Conservation (phyloP, 2,329 filamentous ascomycete species). For the Phoma herbarum region DNA sequence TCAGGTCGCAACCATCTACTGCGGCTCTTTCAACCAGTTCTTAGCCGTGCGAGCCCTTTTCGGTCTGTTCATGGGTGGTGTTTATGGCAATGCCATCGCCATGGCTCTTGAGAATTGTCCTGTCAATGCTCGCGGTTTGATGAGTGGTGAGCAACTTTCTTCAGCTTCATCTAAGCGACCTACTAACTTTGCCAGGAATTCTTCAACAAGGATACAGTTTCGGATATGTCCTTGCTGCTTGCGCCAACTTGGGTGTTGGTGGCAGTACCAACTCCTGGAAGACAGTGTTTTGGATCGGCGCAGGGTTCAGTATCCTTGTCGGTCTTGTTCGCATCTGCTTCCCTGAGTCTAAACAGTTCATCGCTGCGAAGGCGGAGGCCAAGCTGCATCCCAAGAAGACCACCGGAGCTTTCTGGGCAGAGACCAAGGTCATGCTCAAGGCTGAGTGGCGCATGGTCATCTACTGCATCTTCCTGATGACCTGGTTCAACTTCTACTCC, state of each 20-base stretch:
- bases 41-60: slow-evolving; percentile 77
- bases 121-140: not conserved
- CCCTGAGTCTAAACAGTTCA: slow-evolving; percentile 78
- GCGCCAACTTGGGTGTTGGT: slow-evolving; percentile 77
- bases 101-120: slow-evolving; percentile 81
- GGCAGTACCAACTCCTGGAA: slow-evolving; percentile 66
- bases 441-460: slow-evolving; percentile 79
- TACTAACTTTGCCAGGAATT: slow-evolving; percentile 62
- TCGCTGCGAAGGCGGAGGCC: slow-evolving; percentile 70
- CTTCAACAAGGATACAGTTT: slow-evolving; percentile 83
- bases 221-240: slow-evolving; percentile 81
- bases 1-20: slow-evolving; percentile 82
- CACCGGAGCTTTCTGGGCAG: slow-evolving; percentile 69
- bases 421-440: slow-evolving; percentile 72
- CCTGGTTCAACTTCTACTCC: slow-evolving; percentile 70
- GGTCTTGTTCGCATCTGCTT: slow-evolving; percentile 73
- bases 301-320: slow-evolving; percentile 72
- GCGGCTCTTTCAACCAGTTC: slow-evolving; percentile 74
- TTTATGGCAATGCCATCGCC: slow-evolving; percentile 80
- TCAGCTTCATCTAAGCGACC: not conserved
- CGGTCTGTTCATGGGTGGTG: slow-evolving; percentile 81
- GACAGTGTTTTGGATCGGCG: slow-evolving; percentile 70
- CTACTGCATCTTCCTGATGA: slow-evolving; percentile 82
- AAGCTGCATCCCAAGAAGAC: slow-evolving; percentile 54
- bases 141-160: not conserved